phyloP scores from a whole-genome alignment of 2,329 filamentous ascomycete species.

The Hymenoscyphus scutula region DNA sequence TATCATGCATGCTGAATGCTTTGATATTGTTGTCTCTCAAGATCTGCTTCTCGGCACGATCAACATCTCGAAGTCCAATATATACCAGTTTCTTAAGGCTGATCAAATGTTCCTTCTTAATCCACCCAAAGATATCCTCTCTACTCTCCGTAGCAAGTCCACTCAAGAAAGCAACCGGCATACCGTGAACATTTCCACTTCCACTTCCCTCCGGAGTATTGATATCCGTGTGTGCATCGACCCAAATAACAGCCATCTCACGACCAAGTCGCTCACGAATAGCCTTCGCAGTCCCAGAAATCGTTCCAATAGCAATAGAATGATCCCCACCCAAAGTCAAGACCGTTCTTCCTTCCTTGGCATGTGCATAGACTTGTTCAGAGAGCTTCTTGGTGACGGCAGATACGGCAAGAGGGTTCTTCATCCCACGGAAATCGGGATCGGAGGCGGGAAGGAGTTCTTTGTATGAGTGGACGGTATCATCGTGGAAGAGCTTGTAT shows the following conservation, averaged over 20 bases:
- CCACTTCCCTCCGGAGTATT: conserved; percentile 89
- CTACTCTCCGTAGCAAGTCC: conserved; percentile 75
- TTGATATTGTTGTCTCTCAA: conserved; percentile 85
- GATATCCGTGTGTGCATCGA: conserved; percentile 97
- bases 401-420: conserved; percentile 83
- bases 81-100: conserved; percentile 88
- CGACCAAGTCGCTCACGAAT: conserved; percentile 76
- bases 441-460: conserved; percentile 69
- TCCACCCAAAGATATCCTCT: conserved; percentile 85
- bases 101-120: conserved; percentile 67
- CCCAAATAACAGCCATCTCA: conserved; percentile 96
- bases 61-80: conserved; percentile 91
- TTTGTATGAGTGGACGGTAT: conserved; percentile 76
- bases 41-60: conserved; percentile 90
- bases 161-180: conserved; percentile 91
- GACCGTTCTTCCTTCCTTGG: conserved; percentile 78
- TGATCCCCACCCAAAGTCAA: conserved; percentile 95
- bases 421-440: conserved; percentile 86
- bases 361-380: conserved; percentile 84
- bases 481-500: conserved; percentile 84
- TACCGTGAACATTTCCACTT: conserved; percentile 94
- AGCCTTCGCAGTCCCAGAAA: conserved; percentile 83
- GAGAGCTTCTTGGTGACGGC: conserved; percentile 79
- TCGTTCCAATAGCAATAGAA: conserved; percentile 90
- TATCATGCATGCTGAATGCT: conserved; percentile 98